phyloP scores from a whole-genome alignment of 768 basidiomycete species.

The Phlebiopsis gigantea region DNA sequence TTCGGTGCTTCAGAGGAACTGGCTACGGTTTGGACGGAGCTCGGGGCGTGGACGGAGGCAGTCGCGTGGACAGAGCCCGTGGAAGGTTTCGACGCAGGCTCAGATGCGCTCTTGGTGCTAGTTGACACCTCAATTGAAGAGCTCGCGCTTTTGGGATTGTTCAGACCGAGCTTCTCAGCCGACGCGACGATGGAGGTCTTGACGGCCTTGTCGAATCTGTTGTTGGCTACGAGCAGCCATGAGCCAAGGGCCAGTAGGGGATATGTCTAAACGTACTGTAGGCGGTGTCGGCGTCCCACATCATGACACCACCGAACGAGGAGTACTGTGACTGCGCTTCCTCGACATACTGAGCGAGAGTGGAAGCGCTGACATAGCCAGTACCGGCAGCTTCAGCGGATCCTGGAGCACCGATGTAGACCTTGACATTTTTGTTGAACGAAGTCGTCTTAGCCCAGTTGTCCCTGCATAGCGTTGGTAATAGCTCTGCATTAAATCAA shows the following conservation, averaged over 20 bases:
- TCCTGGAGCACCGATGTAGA: constrained; percentile 64
- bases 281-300: constrained; percentile 30
- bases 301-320: constrained; percentile 59
- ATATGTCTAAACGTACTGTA: constrained; percentile 7
- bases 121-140: background rate
- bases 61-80: background rate
- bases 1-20: background rate
- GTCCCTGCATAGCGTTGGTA: constrained; percentile 38
- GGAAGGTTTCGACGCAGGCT: background rate
- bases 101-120: background rate
- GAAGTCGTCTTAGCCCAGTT: constrained; percentile 57
- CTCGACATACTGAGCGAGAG: constrained; percentile 42
- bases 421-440: constrained; percentile 55
- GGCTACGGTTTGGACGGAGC: background rate
- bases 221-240: constrained; percentile 16
- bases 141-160: background rate
- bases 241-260: background rate
- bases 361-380: constrained; percentile 47
- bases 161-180: constrained; percentile 11
- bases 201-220: constrained; percentile 19
- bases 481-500: constrained; percentile 23
- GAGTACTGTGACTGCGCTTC: constrained; percentile 53
- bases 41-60: too few species aligned
- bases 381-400: constrained; percentile 50
- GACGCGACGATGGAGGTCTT: constrained; percentile 20